Percentiles rank a stretch among this genome's conserved stretches.
These are phyloP conservation scores for Aspergillus indologenus DNA, from an alignment of 495 filamentous ascomycete species.

Conservation along the genomic window DNA sequence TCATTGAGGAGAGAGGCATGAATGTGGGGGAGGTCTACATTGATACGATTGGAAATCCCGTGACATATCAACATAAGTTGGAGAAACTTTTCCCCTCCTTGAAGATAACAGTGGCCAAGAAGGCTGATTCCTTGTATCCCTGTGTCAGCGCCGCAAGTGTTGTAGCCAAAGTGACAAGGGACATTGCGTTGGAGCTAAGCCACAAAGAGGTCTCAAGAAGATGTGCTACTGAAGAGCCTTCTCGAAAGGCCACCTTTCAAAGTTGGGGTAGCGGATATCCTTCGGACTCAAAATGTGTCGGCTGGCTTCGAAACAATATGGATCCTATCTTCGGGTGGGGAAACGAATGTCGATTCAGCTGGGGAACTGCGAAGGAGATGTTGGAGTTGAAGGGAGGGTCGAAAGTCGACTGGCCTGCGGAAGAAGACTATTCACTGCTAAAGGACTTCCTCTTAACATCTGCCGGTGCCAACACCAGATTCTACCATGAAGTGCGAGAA, in stretches of 20 bases:
- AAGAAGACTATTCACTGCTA: slow-evolving; percentile 64
- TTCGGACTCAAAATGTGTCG: slow-evolving; percentile 74
- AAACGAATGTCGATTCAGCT: slow-evolving; percentile 86
- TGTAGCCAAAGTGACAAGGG: slow-evolving; percentile 91
- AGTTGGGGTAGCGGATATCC: slow-evolving; percentile 93
- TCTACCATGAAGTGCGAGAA: slow-evolving; percentile 32
- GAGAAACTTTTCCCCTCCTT: slow-evolving; percentile 78
- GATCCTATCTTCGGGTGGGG: slow-evolving; percentile 96
- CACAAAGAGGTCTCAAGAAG: slow-evolving; percentile 48
- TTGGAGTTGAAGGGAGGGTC: slow-evolving; percentile 64
- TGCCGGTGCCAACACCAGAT: slow-evolving; percentile 20
- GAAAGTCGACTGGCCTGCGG: slow-evolving; percentile 80
- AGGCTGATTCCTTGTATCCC: slow-evolving; percentile 91
- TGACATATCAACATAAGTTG: slow-evolving; percentile 76
- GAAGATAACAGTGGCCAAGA: slow-evolving; percentile 87
- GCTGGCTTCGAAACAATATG: slow-evolving; percentile 82
- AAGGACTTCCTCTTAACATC: slow-evolving; percentile 65
- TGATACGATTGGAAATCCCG: slow-evolving; percentile 86
- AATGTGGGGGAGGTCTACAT: slow-evolving; percentile 88
- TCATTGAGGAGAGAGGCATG: slow-evolving; percentile 66
- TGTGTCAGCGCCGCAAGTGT: slow-evolving; percentile 92
- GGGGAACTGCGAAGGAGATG: slow-evolving; percentile 93
- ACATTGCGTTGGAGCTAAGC: slow-evolving; percentile 78
- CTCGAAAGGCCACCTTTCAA: slow-evolving; percentile 19
- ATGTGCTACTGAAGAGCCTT: slow-evolving; percentile 11